Base-by-base conservation (phyloP, 1,284 basidiomycete genomes). In the Puccinia triticina region DNA sequence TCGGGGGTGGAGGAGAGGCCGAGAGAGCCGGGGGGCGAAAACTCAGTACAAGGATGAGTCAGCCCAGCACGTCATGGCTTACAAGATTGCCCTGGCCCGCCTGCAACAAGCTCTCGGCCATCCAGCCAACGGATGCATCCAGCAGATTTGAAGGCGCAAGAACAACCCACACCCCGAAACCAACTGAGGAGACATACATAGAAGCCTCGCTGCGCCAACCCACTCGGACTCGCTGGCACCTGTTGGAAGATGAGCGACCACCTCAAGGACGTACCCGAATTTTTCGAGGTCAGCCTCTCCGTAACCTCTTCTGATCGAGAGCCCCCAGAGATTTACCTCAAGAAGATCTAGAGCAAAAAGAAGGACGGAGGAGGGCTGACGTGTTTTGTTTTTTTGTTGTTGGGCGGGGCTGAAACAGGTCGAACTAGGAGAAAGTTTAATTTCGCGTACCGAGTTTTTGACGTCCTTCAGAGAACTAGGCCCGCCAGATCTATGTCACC, bases 381-480 rank as follows among this genome's bases (percentile, higher is more conserved):
- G 50, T 61, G 26, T 46, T n/a, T 75, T 26, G n/a, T 53, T 40
- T n/a, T 48, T 29, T 76, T 75, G 64, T 69, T 69, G 55, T 82
- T 26, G 57, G 40, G 4, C 2, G 26, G 32, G 7, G 16, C 7
- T 34, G 66, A 59, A 50, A 12, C 85, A 97, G 94, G 92, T 93
- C 83, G 94, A 97, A 85, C 90, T 97, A 77, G 95, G 94, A 80
- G 96, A 98, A 89, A 91, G 93, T 18, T 88, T 99, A 66, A 91
- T 92, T 67, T 93, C 95, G 61, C 90, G 96, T 83, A 98, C 96
- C 34, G 96, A 99, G 88, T 92, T 92, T 82, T 90, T 99, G 83
- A 94, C 93, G 10, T 92, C 94, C 14, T 99, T 98, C 88, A 91
- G 96, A 61, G 96, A 99, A 89, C 92, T 99, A 29, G 96, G 96